Evolutionary conservation across 2,329 filamentous ascomycete species (phyloP), one percentile per base, ranked within the genome.

Genomic region (Xylaria sp.): DNA sequence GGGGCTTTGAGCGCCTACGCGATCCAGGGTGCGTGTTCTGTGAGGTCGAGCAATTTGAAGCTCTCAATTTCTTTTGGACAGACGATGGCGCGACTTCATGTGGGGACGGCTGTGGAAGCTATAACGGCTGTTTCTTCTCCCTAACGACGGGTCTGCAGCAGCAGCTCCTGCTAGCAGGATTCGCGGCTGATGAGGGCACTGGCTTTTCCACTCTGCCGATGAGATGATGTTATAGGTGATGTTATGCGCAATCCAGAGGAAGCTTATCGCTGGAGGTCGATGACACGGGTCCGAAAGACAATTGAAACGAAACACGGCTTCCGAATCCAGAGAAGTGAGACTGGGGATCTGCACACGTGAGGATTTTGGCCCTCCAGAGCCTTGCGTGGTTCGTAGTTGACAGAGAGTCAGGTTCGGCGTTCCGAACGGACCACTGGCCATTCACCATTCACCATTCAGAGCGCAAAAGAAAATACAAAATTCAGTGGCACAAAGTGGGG

Each of bases 21-120:
- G 48, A 52, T 26, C 44, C 39, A 39, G 38, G 42, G 39, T 44
- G 39, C 41, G 34, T 44, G 44, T 39, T 57, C 52, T 52, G 41
- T 48, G 39, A 50, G 44, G 44, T 45, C 43, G 47, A 50, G 58
- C 48, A 46, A 54, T 48, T 52, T 48, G n/a, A n/a, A 44, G 52
- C 37, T 51, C 39, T 54, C 56, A 48, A 46, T 44, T 49, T 39
- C 49, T 51, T 45, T 55, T n/a, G n/a, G n/a, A n/a, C n/a, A 56
- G 52, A 43, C 44, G 42, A 56, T 57, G 52, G 58, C 54, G 55
- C 43, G 29, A 38, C 40, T 44, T 50, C 52, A 56, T 54, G 58
- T 59, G 58, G 58, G 52, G 52, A 54, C 55, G 44, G 41, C 11
- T 44, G 43, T 50, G 49, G 48, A 29, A 44, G 44, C 34, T 45